phyloP scores from a whole-genome alignment of 1,284 basidiomycete species.

The Boletellus deceptivus region DNA sequence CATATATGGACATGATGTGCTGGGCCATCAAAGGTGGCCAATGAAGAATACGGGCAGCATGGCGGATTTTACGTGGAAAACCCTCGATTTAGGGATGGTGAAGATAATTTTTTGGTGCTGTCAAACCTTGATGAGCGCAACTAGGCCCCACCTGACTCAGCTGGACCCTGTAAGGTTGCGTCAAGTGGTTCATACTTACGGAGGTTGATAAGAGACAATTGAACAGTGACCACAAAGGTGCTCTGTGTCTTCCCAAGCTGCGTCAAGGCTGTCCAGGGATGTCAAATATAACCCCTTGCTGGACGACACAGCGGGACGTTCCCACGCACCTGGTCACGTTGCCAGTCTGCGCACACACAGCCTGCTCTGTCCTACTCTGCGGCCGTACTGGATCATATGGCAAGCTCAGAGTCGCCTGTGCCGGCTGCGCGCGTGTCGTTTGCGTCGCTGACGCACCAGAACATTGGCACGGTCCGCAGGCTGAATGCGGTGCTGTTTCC shows the following conservation, averaged over 20 bases:
- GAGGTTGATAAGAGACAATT: conserved; percentile 25
- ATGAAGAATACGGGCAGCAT: neutral
- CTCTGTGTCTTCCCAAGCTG: conserved; percentile 13
- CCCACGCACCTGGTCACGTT: conserved; percentile 26
- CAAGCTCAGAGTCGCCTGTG: conserved; percentile 22
- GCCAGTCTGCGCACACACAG: conserved; percentile 13
- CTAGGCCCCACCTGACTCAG: conserved; percentile 16
- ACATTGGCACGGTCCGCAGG: conserved; percentile 77
- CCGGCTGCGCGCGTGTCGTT: conserved; percentile 57
- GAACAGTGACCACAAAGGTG: conserved; percentile 16
- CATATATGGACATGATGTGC: conserved; percentile 8
- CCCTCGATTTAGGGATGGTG: conserved; percentile 17
- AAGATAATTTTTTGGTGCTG: conserved; percentile 24
- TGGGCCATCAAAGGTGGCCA: neutral
- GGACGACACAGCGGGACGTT: conserved; percentile 8
- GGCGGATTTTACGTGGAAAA: conserved; percentile 24
- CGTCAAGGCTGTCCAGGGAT: conserved; percentile 5
- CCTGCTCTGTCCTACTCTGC: conserved; percentile 4
- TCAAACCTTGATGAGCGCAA: conserved; percentile 30
- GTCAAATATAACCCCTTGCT: conserved; percentile 6
- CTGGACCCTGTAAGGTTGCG: conserved; percentile 23
- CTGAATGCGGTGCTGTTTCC: conserved; percentile 79
- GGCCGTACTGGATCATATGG: conserved; percentile 14
- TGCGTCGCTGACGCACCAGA: conserved; percentile 72
- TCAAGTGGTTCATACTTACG: conserved; percentile 27